Evolutionary conservation across 352 stramenopile species (phyloP).

Genomic region (Blastocystis sp.): DNA sequence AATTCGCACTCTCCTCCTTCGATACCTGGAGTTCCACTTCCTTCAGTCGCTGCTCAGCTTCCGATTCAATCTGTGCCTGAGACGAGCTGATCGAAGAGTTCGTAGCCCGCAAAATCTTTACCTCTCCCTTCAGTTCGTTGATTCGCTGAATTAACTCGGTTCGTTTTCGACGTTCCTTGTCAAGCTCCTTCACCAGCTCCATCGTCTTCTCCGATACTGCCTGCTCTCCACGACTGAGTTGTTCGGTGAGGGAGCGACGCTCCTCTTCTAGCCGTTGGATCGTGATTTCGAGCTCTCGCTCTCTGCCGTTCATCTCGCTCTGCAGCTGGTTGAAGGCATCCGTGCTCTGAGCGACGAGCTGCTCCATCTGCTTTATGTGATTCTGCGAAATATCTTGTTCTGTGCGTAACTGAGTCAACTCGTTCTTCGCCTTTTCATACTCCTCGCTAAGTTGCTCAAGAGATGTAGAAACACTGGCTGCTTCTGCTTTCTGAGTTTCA

Average conservation of each 20-base stretch:
- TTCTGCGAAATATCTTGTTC: not conserved
- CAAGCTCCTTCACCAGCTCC: conserved; percentile 58
- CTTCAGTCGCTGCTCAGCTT: not conserved
- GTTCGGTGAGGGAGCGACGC: not conserved
- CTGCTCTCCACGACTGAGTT: not conserved
- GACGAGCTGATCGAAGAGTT: not conserved
- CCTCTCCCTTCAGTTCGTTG: not conserved
- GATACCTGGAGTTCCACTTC: conserved; percentile 62
- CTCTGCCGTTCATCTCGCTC: not conserved
- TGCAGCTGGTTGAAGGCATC: conserved; percentile 27
- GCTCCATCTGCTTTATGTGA: conserved; percentile 37
- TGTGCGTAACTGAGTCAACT: not conserved
- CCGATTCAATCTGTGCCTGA: not conserved
- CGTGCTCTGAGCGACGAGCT: conserved; percentile 4
- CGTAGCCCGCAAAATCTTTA: not conserved
- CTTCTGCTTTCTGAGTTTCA: not conserved
- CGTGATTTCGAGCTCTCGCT: not conserved
- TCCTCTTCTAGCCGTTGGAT: not conserved
- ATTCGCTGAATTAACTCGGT: not conserved
- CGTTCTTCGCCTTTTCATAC: not conserved
- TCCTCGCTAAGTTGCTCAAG: not conserved
- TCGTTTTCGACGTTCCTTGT: conserved; percentile 47
- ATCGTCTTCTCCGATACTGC: not conserved
- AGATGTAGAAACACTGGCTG: not conserved
- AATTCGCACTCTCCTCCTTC: conserved; percentile 56